These are phyloP conservation scores for Arthrobotrys entomopaga DNA, from an alignment of 2,329 filamentous ascomycete genomes.

Conservation along the genomic window DNA sequence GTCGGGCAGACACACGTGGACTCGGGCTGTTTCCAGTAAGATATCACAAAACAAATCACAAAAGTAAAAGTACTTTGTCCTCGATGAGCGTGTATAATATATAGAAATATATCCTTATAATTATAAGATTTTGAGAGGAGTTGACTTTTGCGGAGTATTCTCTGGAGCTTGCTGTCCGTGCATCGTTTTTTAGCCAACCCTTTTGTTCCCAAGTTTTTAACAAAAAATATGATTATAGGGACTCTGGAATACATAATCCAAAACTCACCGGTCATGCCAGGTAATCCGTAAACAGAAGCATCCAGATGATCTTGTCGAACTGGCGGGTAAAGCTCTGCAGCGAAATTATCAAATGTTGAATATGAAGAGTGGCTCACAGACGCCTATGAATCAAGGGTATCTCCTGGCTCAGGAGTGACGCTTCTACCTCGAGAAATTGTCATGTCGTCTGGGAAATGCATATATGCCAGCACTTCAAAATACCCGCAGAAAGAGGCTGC, in stretches of 20 bases:
- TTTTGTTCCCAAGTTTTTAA: background rate
- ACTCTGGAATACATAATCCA: background rate
- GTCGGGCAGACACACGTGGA: constrained; percentile 25
- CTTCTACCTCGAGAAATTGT: constrained; percentile 18
- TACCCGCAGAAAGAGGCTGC: background rate
- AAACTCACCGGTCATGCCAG: background rate
- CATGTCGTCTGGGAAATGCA: constrained; percentile 23
- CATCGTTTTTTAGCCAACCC: too few species aligned
- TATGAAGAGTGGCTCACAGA: constrained; percentile 29
- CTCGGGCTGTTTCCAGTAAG: constrained; percentile 16
- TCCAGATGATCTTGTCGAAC: too few species aligned
- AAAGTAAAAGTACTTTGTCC: too few species aligned
- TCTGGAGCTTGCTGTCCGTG: too few species aligned
- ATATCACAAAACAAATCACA: background rate
- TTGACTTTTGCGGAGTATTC: too few species aligned
- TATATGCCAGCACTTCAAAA: constrained; percentile 16
- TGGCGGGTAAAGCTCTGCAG: background rate
- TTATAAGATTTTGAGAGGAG: too few species aligned
- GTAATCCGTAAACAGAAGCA: background rate
- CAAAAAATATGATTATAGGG: background rate
- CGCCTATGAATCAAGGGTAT: constrained; percentile 29
- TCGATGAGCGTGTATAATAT: too few species aligned
- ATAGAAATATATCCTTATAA: too few species aligned
- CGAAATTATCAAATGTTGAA: constrained; percentile 1
- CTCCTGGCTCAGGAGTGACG: constrained; percentile 34